Base-by-base conservation (phyloP, 345 rosid species). In the Populus simonii region DNA sequence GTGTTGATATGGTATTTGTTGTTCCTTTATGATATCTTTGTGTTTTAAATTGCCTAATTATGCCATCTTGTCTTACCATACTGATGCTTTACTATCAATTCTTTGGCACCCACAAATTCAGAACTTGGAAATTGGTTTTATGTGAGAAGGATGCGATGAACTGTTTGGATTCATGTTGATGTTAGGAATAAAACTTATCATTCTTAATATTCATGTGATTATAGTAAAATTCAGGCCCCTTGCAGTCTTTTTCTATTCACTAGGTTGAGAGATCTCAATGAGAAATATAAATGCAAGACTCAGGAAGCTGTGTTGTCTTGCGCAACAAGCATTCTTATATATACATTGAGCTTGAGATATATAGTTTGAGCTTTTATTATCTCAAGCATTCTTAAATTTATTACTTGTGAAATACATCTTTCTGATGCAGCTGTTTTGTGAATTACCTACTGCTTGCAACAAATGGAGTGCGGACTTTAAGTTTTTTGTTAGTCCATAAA, bases 401-500 rank as follows among this genome's bases (percentile, higher is more conserved):
- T 31, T 74, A 16, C 8, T 9, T 38, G 39, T 27, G 4, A 43
- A 69, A 69, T 23, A 13, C 36, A 73, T 39, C 22, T 5, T 13
- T 63, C 18, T 43, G 12, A 3, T 18, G 63, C 36, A 41, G 16
- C 17, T 75, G 67, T 3, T 41, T 13, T 3, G 43, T 77, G 51
- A 57, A 59, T 59, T 49, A 71, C 11, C 18, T 49, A 45, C 29
- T 43, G 72, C 77, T 41, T 43, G 86, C 78, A n/a, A 82, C 90
- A 77, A 91, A 84, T 62, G 79, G 78, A 11, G 51, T 74, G 35
- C 91, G 86, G 78, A 90, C 96, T 33, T 83, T 85, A 68, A 84
- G 76, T 73, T 86, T 88, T 20, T 83, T 87, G 33, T 85, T 86
- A 5, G 85, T 81, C 97, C 94, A 92, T 9, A 89, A 89, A 22